phyloP scores from a whole-genome alignment of 176 grass and related monocot species.

The Avena atlantica region DNA sequence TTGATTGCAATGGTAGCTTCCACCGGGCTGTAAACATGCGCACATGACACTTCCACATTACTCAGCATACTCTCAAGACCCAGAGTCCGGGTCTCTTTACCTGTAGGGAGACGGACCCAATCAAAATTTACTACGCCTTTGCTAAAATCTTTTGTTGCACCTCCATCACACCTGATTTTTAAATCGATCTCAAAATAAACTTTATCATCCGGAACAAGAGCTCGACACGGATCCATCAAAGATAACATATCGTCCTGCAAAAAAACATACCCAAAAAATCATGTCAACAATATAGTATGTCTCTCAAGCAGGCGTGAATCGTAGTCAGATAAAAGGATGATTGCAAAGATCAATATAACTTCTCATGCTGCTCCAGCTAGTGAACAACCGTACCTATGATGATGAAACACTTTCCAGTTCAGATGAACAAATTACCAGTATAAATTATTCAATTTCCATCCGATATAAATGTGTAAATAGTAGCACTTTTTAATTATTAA shows the following conservation, averaged over 20 bases:
- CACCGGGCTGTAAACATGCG: neutral
- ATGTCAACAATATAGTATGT: neutral
- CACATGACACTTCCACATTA: neutral
- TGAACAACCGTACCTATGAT: no score
- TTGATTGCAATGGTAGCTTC: neutral
- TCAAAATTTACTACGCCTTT: neutral
- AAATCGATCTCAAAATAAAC: neutral
- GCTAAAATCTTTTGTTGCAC: neutral
- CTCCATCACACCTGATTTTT: neutral
- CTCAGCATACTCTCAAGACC: neutral
- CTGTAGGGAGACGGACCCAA: accelerated
- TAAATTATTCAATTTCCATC: no score
- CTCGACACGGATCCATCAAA: neutral
- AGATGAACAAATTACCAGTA: no score
- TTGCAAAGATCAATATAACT: no score
- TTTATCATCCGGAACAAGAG: neutral
- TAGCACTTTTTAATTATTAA: no score
- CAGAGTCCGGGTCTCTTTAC: neutral
- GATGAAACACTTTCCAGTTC: no score
- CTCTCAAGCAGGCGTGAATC: no score
- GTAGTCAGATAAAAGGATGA: no score
- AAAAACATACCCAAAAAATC: neutral
- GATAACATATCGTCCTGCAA: neutral
- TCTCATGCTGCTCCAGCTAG: no score
- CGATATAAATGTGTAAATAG: no score